Base-by-base conservation (phyloP, 768 basidiomycete genomes). In the Leccinum olivaceopallidum region DNA sequence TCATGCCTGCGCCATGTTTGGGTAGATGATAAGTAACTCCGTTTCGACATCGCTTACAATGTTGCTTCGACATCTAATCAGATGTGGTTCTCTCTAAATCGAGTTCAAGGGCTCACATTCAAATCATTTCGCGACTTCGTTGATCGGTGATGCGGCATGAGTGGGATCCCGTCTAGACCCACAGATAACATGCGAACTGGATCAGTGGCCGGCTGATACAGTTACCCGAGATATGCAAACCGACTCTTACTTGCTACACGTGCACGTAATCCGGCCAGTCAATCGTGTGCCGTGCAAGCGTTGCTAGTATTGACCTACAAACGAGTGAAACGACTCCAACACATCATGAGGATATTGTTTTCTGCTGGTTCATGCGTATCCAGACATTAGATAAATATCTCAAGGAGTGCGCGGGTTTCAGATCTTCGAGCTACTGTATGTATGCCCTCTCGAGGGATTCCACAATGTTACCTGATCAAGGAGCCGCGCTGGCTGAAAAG, bases 401-500 rank as follows among this genome's bases (percentile, higher is more conserved):
- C 53, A 56, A 68, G 55, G 55, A 18, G 58, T 66, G 60, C 5
- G 30, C 9, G 36, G 10, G 39, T 22, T 53, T 58, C 63, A 20
- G 13, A 37, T 28, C 55, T 16, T 39, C 50, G 20, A 57, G 32
- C 64, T 64, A 30, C 30, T 30, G 30, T 30, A 13, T 13, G 34
- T 13, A 68, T 3, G 56, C 56, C n/a, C 34, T 60, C 18, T 65
- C 59, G 50, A 66, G 37, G 6, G 62, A 10, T 52, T 55, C 53
- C 32, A 68, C 49, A 3, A 63, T 30, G 6, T 56, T 63, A 12
- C 63, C 55, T 2, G 67, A 55, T 39, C 37, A 67, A 51, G 39
- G 66, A 66, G 18, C 61, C 67, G 16, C 37, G 26, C 54, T 70
- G 58, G 28, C 73, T 69, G 56, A 57, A 61, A 67, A 53, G 48